A percentile compares a stretch with the other conserved stretches of the same genome.
phyloP scores from a whole-genome alignment of 2,329 filamentous ascomycete species.

The Microdochium nivale region DNA sequence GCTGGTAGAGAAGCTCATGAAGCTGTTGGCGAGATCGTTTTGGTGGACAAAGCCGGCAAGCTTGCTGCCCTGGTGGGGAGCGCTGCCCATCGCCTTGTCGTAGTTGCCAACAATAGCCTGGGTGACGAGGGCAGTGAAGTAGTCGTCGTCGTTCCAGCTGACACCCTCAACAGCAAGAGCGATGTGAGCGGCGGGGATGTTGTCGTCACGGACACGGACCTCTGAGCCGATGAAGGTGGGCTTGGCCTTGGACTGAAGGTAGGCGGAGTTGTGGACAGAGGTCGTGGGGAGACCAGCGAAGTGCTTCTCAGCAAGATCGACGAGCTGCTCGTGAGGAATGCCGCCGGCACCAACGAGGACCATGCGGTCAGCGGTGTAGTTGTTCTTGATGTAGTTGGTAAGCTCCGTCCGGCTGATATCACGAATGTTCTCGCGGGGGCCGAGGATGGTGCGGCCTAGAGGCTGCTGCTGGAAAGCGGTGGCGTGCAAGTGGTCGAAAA shows the following conservation, averaged over 20 bases:
- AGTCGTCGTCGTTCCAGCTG: constrained; percentile 98
- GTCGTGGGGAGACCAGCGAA: constrained; percentile 73
- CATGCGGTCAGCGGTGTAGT: constrained; percentile 99
- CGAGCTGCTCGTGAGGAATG: constrained; percentile 86
- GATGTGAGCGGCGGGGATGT: constrained; percentile 91
- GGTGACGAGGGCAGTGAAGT: constrained; percentile 95
- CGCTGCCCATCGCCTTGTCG: constrained; percentile 97
- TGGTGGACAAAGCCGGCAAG: constrained; percentile 91
- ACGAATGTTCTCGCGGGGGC: constrained; percentile 96
- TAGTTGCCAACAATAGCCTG: constrained; percentile 99
- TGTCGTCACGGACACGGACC: constrained; percentile 91
- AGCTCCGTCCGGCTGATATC: constrained; percentile 90
- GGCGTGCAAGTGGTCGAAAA: constrained; percentile 97
- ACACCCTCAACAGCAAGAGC: constrained; percentile 98
- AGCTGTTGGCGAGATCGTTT: constrained; percentile 95
- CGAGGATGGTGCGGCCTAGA: constrained; percentile 93
- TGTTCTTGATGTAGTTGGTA: constrained; percentile 94
- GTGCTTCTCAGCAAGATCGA: constrained; percentile 94
- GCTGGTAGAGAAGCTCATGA: constrained; percentile 99
- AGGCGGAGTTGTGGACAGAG: constrained; percentile 65
- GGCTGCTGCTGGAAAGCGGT: constrained; percentile 96
- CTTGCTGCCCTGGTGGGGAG: constrained; percentile 95
- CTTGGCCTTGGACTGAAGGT: constrained; percentile 72
- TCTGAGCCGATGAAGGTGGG: constrained; percentile 97
- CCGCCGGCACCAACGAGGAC: constrained; percentile 94